These are phyloP conservation scores for Xanthoconium purpureum DNA, from an alignment of 768 basidiomycete species.

Conservation along the genomic window DNA sequence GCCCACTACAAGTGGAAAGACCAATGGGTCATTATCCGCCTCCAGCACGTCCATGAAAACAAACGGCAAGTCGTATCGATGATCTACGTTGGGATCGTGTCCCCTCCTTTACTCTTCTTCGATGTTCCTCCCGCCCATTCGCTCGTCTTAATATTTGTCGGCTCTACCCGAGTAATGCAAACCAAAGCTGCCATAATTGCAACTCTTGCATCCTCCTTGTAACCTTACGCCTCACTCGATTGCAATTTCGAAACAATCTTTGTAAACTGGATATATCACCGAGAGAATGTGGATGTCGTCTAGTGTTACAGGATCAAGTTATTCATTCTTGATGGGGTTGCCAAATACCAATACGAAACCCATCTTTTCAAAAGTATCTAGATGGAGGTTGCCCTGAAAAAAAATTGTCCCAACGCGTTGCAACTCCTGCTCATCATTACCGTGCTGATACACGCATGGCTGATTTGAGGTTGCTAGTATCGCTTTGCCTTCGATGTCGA, in stretches of 20 bases:
- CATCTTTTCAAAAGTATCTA: conserved; percentile 8
- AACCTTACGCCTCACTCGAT: conserved; percentile 20
- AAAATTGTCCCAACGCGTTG: not conserved
- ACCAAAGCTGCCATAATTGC: conserved; percentile 30
- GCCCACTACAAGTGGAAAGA: conserved; percentile 45
- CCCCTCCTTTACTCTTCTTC: conserved; percentile 19
- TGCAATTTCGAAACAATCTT: conserved; percentile 13
- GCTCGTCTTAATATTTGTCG: conserved; percentile 20
- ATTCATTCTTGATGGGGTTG: conserved; percentile 4
- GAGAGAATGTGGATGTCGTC: conserved; percentile 9
- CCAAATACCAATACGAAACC: conserved; percentile 2
- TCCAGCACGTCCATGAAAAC: conserved; percentile 46
- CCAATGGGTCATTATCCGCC: conserved; percentile 49
- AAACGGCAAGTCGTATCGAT: conserved; percentile 63
- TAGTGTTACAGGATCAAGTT: conserved; percentile 24
- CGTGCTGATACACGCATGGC: conserved; percentile 35
- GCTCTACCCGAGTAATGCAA: conserved; percentile 22
- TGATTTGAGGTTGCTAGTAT: conserved; percentile 35
- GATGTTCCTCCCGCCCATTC: conserved; percentile 13
- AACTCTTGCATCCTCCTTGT: conserved; percentile 20
- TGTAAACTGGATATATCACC: conserved; percentile 13
- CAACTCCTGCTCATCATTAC: conserved; percentile 16
- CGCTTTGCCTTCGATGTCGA: conserved; percentile 31
- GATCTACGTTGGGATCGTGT: conserved; percentile 25
- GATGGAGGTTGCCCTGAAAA: conserved; percentile 2